Conservation (phyloP, 73 alveolate genomes). For the Stentor coeruleus region DNA sequence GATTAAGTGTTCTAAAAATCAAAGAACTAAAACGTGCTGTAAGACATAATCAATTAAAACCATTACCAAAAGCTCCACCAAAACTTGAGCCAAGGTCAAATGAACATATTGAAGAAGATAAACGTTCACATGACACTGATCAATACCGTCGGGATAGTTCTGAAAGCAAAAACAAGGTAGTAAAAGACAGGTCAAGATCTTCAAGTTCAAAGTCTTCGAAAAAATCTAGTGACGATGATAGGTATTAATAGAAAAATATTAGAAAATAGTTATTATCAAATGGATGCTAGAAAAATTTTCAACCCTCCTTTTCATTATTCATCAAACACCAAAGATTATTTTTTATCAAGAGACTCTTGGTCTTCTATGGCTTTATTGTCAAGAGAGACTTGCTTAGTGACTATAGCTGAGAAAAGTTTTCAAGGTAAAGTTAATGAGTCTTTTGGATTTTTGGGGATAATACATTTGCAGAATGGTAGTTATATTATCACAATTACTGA, state of each 20-base stretch:
- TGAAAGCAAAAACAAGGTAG: background rate
- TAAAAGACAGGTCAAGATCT: background rate
- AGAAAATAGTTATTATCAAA: no score
- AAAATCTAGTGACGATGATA: background rate
- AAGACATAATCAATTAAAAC: slow-evolving; percentile 25
- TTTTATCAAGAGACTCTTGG: background rate
- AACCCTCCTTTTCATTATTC: background rate
- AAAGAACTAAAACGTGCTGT: slow-evolving; percentile 27
- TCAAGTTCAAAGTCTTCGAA: background rate
- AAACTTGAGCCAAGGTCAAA: no score
- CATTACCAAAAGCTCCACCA: slow-evolving; percentile 15
- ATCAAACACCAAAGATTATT: background rate
- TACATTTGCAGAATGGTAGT: background rate
- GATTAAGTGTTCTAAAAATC: slow-evolving; percentile 21
- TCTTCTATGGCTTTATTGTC: background rate
- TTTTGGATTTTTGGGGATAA: background rate
- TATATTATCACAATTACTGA: background rate
- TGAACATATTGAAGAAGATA: background rate
- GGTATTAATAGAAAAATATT: no score
- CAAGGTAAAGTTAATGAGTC: background rate
- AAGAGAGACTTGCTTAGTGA: no score
- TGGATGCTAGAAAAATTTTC: slow-evolving; percentile 7
- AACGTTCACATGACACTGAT: background rate
- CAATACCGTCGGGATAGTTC: background rate
- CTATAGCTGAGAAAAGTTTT: background rate